These are phyloP conservation scores for Xylaria bambusicola DNA, from an alignment of 495 filamentous ascomycete species.

Conservation along the genomic window DNA sequence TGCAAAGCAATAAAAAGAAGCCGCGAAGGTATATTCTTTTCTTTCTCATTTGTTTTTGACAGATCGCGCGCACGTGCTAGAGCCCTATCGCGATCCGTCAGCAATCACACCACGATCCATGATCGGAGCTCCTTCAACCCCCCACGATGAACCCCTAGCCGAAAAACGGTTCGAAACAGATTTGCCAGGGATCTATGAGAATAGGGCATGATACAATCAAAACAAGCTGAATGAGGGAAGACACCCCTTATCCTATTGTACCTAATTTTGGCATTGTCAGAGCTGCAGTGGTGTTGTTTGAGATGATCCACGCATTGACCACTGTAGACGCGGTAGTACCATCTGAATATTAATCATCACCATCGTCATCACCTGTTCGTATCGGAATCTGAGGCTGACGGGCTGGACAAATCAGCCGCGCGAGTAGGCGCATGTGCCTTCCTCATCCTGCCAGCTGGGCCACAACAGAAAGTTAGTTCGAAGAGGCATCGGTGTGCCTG, in stretches of 20 bases:
- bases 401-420: neutral
- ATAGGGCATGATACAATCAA: neutral
- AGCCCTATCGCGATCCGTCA: neutral
- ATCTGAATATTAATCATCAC: too few relatives aligned
- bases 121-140: too few relatives aligned
- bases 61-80: neutral
- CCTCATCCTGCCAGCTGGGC: neutral
- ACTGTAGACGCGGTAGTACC: neutral
- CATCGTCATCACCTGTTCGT: neutral
- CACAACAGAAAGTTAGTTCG: too few relatives aligned
- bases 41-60: conserved; percentile 1
- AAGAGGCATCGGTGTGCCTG: too few relatives aligned
- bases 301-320: neutral
- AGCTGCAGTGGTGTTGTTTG: neutral
- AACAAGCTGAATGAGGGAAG: neutral
- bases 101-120: neutral
- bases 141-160: neutral
- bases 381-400: conserved; percentile 1
- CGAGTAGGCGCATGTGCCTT: neutral
- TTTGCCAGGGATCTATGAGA: too few relatives aligned
- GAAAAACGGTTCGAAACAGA: neutral
- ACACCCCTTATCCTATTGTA: neutral
- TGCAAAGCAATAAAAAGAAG: neutral
- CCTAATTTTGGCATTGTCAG: neutral
- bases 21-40: neutral